Conservation (phyloP, 169 alveolate species). For the Plasmodium sp. region DNA sequence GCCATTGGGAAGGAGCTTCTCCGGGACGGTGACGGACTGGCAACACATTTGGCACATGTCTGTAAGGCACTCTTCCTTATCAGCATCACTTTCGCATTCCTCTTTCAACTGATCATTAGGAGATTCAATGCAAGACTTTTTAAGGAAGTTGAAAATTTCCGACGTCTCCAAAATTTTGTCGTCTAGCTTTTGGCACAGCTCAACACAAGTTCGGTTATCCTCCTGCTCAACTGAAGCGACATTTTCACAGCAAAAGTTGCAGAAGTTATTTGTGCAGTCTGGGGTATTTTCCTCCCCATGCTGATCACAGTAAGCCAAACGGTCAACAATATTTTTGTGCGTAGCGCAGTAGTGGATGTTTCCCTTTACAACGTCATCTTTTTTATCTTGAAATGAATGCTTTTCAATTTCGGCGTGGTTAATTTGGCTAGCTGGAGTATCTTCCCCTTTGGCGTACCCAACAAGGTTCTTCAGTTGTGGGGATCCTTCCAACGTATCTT, state of each 20-base stretch:
- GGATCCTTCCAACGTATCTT: slow-evolving; percentile 28
- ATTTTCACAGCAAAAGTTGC: slow-evolving; percentile 58
- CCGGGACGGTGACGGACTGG: slow-evolving; percentile 59
- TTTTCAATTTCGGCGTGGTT: slow-evolving; percentile 11
- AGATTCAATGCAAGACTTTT: slow-evolving; percentile 57
- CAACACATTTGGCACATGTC: slow-evolving; percentile 76
- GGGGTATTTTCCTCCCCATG: slow-evolving; percentile 10
- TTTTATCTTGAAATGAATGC: slow-evolving; percentile 26
- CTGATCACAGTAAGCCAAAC: slow-evolving; percentile 36
- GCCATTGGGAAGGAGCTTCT: slow-evolving; percentile 7
- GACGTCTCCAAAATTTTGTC: slow-evolving; percentile 55
- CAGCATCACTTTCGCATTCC: slow-evolving; percentile 34
- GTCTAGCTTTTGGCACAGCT: slow-evolving; percentile 51
- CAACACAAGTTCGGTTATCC: slow-evolving; percentile 23
- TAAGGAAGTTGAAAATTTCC: slow-evolving; percentile 51
- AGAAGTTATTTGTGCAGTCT: slow-evolving; percentile 52
- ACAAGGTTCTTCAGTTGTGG: slow-evolving; percentile 10
- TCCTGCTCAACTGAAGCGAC: slow-evolving; percentile 21
- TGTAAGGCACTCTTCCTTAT: slow-evolving; percentile 49
- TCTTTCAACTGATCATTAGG: slow-evolving; percentile 36
- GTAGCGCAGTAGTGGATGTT: slow-evolving; percentile 58
- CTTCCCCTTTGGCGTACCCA: neutral
- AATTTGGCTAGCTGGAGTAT: slow-evolving; percentile 5
- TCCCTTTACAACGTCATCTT: neutral
- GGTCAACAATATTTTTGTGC: slow-evolving; percentile 51